Percentiles rank a stretch among this genome's conserved stretches.
These are phyloP conservation scores for Colletotrichum sp. DNA, from an alignment of 2,329 filamentous ascomycete species.

Conservation along the genomic window DNA sequence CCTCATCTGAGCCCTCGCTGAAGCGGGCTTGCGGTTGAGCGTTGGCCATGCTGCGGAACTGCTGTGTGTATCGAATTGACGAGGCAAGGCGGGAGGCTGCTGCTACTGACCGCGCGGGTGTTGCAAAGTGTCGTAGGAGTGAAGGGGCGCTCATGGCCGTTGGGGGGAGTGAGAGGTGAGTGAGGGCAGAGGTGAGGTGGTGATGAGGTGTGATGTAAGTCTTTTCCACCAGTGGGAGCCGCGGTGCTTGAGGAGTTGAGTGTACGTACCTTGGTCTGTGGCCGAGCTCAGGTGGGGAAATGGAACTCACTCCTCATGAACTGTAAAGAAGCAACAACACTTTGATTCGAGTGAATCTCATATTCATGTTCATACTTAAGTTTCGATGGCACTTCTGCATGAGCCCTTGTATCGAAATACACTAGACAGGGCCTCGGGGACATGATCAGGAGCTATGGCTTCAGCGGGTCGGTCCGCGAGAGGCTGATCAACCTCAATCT, in stretches of 20 bases:
- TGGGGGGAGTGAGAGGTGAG: background rate
- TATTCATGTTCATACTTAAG: background rate
- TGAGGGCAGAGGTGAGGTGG: background rate
- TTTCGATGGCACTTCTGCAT: background rate
- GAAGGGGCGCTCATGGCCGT: background rate
- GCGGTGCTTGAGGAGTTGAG: background rate
- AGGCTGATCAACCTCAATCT: background rate
- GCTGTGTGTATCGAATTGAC: background rate
- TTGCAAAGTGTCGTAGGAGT: constrained; percentile 1
- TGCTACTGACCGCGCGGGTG: background rate
- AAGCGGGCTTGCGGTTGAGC: constrained; percentile 35
- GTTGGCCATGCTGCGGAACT: background rate
- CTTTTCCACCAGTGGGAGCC: background rate
- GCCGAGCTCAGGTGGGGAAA: constrained; percentile 1
- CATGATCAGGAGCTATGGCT: background rate
- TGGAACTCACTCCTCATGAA: background rate
- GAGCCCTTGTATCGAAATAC: background rate
- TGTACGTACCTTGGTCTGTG: constrained; percentile 1
- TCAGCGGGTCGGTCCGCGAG: background rate
- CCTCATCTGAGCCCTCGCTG: constrained; percentile 50
- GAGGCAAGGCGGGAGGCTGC: background rate
- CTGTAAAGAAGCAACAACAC: background rate
- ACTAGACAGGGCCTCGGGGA: background rate
- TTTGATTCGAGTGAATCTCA: background rate
- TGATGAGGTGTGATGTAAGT: background rate